A percentile compares a stretch with the other conserved stretches of the same genome.
Conservation (phyloP, 2,329 filamentous ascomycete genomes). For the Coniella vitis region DNA sequence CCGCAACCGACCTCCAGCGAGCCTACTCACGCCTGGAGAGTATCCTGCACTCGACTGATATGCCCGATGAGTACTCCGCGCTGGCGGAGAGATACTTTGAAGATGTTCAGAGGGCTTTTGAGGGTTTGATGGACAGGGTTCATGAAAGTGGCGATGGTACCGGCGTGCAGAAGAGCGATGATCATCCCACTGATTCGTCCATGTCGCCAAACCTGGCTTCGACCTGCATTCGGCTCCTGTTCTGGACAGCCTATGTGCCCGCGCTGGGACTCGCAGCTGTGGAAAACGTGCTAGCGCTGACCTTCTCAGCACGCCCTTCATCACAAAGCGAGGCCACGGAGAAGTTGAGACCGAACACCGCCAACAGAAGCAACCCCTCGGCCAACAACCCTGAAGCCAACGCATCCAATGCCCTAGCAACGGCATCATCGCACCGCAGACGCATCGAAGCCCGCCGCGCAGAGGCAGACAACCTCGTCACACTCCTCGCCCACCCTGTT, state of each 20-base stretch:
- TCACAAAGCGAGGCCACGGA: no score
- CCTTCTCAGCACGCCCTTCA: no score
- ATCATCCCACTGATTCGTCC: constrained; percentile 28
- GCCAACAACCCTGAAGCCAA: background rate
- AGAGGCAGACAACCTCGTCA: constrained; percentile 39
- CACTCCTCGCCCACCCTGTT: constrained; percentile 35
- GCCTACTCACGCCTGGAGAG: constrained; percentile 39
- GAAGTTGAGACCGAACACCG: no score
- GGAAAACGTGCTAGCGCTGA: constrained; percentile 22
- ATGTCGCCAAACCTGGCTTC: background rate
- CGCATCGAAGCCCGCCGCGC: constrained; percentile 29
- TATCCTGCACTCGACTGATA: constrained; percentile 36
- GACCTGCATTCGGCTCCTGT: constrained; percentile 24
- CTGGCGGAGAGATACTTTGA: constrained; percentile 35
- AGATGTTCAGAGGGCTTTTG: constrained; percentile 37
- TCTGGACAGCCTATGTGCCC: constrained; percentile 34
- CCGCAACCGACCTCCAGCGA: constrained; percentile 26
- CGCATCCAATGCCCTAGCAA: background rate
- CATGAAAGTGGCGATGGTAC: constrained; percentile 36
- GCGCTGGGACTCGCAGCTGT: constrained; percentile 32
- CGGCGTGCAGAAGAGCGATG: constrained; percentile 31
- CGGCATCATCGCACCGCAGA: constrained; percentile 17
- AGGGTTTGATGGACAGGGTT: constrained; percentile 38
- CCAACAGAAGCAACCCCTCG: background rate
- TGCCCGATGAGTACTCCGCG: constrained; percentile 32